Base-by-base conservation (phyloP, 208 protist genomes). In the Trypanosoma lewisi region DNA sequence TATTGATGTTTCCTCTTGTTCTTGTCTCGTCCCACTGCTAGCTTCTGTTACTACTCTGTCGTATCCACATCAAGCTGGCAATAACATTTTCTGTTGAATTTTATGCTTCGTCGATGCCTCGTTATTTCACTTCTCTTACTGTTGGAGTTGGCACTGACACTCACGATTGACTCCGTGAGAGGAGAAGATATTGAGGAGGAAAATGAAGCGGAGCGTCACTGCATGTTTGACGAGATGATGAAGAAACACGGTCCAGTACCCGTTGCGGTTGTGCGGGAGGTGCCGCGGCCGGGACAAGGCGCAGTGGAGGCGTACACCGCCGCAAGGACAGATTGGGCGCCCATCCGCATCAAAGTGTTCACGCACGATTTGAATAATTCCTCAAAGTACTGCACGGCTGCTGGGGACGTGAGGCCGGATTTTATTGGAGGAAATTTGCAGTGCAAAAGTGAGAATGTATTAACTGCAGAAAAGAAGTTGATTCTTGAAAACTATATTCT, bases 381-480 rank as follows among this genome's bases (percentile, higher is more conserved):
- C 1, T 28, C 31, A 36, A 57, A 63, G 50, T 73, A 87, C 73
- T 91, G 85, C 74, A 66, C 64, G 3, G 3, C 28, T 17, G 54
- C 62, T 8, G 71, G 70, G 0, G 45, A 75, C 34, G 17, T 17
- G 4, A 39, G 67, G 1, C 52, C 50, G 1, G 54, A 78, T 58
- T 70, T 75, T 41, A 5, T 17, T 0, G 79, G 74, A 27, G 34
- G 1, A 14, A 56, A 17, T 8, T 23, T 55, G 4, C 45, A 4
- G 2, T 87, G 84, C 63, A 55, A 28, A 23, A 25, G 14, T 3
- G 33, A 28, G 2, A 56, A 76, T 55, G 39, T 90, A 16, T 64
- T 89, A 17, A 85, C 77, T 0, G 44, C 36, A 0, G 63, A 30
- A 11, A 83, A 84, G 58, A 70, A 61, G 31, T 2, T 4, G 0